These are phyloP conservation scores for Leccinum uliginosum DNA, from an alignment of 768 basidiomycete genomes.

Conservation along the genomic window DNA sequence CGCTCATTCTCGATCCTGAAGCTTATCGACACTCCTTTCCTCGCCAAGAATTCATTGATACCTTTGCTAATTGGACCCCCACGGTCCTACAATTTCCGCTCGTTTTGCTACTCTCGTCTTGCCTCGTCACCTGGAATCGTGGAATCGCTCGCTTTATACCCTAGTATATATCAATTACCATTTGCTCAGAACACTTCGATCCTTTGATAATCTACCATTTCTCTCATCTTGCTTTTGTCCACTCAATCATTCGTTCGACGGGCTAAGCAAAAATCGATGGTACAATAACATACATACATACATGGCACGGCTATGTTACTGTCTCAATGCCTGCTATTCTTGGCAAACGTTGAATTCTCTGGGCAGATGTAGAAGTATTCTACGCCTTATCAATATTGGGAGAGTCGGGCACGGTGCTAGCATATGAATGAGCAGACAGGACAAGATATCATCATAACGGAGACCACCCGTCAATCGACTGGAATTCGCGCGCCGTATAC, in stretches of 20 bases:
- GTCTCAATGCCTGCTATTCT: background rate
- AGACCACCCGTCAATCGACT: too few relatives aligned
- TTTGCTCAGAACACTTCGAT: background rate
- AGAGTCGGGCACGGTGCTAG: too few relatives aligned
- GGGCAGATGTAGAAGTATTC: too few relatives aligned
- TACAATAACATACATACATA: background rate
- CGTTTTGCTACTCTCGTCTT: constrained; percentile 10
- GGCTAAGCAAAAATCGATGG: background rate
- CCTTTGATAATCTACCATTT: background rate
- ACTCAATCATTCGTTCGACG: background rate
- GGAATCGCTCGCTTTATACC: constrained; percentile 10
- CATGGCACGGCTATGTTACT: too few relatives aligned
- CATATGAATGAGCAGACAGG: too few relatives aligned
- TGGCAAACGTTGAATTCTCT: background rate
- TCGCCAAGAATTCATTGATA: background rate
- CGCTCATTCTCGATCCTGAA: background rate
- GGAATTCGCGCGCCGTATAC: too few relatives aligned
- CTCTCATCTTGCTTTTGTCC: background rate
- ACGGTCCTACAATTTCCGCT: constrained; percentile 9
- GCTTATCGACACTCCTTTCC: background rate
- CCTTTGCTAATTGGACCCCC: background rate
- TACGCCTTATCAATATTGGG: too few relatives aligned
- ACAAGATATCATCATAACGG: too few relatives aligned
- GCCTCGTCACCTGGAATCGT: background rate
- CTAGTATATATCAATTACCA: background rate